Evolutionary conservation across 805 yeast genomes (phyloP).

Genomic region (Kluyveromyces siamensis): DNA sequence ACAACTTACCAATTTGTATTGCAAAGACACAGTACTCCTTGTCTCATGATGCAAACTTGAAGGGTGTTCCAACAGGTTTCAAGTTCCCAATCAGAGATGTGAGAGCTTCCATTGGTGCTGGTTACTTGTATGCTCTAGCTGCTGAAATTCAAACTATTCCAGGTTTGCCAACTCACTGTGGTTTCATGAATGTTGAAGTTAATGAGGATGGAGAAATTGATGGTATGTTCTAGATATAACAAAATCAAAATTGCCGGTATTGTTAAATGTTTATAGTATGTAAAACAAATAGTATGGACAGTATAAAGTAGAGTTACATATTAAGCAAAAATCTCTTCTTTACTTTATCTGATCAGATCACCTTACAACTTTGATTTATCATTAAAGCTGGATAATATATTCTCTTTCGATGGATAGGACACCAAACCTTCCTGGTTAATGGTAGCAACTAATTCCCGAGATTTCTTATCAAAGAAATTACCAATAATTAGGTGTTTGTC

Average conservation of each 20-base stretch:
- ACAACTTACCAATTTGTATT: slow-evolving; percentile 69
- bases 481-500: slow-evolving; percentile 50
- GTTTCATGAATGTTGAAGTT: slow-evolving; percentile 81
- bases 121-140: slow-evolving; percentile 75
- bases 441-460: slow-evolving; percentile 47
- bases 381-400: not conserved
- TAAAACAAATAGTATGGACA: not conserved
- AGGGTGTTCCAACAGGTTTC: slow-evolving; percentile 78
- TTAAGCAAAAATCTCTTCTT: not conserved
- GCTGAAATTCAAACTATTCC: slow-evolving; percentile 84
- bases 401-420: slow-evolving; percentile 8
- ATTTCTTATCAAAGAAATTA: slow-evolving; percentile 40
- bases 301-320: not conserved
- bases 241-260: not conserved
- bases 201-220: slow-evolving; percentile 74
- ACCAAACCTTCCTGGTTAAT: slow-evolving; percentile 58
- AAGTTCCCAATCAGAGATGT: slow-evolving; percentile 75
- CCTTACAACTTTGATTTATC: not conserved
- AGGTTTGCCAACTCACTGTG: slow-evolving; percentile 77
- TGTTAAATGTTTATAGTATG: not conserved
- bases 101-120: slow-evolving; percentile 73
- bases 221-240: slow-evolving; percentile 52
- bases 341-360: not conserved
- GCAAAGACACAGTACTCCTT: slow-evolving; percentile 82
- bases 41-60: slow-evolving; percentile 73